Base-by-base conservation (phyloP, 257 asterid genomes). In the Solanum medicagineum region DNA sequence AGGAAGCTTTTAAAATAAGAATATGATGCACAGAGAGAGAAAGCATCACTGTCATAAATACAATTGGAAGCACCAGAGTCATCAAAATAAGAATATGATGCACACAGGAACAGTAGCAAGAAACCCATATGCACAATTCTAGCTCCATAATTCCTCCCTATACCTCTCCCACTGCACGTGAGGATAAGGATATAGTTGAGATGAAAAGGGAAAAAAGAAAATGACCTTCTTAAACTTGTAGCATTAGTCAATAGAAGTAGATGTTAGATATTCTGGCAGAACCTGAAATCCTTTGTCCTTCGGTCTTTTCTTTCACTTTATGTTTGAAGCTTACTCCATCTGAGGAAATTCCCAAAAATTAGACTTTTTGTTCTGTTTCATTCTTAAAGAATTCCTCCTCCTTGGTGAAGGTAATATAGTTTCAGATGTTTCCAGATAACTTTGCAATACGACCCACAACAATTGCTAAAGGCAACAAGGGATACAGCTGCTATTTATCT, bases 401-500 rank as follows among this genome's bases (percentile, higher is more conserved):
- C 81, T 73, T 20, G 86, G 81, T 84, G 80, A 66, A 83, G 29
- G 47, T 84, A 65, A 71, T 69, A 66, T 71, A 53, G 56, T 69
- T 84, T 69, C 80, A 68, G 47, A 68, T 54, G 60, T 83, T 80
- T 87, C 83, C 91, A 97, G 99, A 97, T 97, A 87, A 97, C 98
- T 59, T 90, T 97, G 89, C 98, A 95, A 24, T 94, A 93, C 85
- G 98, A 94, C 24, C 73, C 97, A 53, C 94, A 93, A 40, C 94
- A 93, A 88, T 86, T 95, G 85, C 90, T 96, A 45, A 94, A 89
- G 91, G 93, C 98, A 11, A 97, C 98, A 62, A 95, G 87, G 89
- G 98, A 94, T 86, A 97, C 99, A 79, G 98, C 98, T 65, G 99
- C 99, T 75, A 92, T 97, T 89, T 97, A 97, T 92, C 91, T 97